Evolutionary conservation across 2,329 filamentous ascomycete species (phyloP), one percentile per base, ranked within the genome.

Genomic region (Aspergillus brunneoviolaceus): DNA sequence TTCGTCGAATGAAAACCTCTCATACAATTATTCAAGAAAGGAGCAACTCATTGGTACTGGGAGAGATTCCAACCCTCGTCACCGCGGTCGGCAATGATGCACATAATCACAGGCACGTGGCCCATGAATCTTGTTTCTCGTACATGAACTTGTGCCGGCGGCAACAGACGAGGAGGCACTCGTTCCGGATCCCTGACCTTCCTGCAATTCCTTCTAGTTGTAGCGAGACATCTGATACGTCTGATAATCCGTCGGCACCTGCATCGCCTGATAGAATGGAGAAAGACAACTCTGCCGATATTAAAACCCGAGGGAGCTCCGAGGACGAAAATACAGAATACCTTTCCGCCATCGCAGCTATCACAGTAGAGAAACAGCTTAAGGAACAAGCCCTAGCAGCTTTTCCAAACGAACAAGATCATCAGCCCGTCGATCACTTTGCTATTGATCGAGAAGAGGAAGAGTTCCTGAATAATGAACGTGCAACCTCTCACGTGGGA

Each of bases 251-350:
- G 16, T 45, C 39, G 16, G 39, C 6, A 16, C 16, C 39, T 50
- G 60, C 60, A 27, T 55, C 69, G n/a, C 68, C 68, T 12, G 56
- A 64, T 50, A 63, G 75, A 64, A 79, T 79, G 67, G 60, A 49
- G 19, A 45, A 47, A 61, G 72, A 63, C 61, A 64, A 61, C 31
- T 68, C 60, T 42, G 65, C 55, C 27, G 65, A 80, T 19, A 3
- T 45, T 16, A 67, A 83, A 81, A 81, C 92, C 83, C 59, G 89
- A 90, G 16, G 14, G 3, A 19, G 39, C 39, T 45, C 16, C 64
- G 90, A 95, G 70, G 90, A 91, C 63, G 84, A 85, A 63, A 89
- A 90, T 67, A 87, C 89, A 55, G 87, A 88, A 42, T 93, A 93
- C 74, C 78, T 96, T 58, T 84, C 96, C 60, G 87, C 90, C 59